Evolutionary conservation across 164 flowering plant genomes (phyloP).

Genomic region (Magnolia kwangsiensis): DNA sequence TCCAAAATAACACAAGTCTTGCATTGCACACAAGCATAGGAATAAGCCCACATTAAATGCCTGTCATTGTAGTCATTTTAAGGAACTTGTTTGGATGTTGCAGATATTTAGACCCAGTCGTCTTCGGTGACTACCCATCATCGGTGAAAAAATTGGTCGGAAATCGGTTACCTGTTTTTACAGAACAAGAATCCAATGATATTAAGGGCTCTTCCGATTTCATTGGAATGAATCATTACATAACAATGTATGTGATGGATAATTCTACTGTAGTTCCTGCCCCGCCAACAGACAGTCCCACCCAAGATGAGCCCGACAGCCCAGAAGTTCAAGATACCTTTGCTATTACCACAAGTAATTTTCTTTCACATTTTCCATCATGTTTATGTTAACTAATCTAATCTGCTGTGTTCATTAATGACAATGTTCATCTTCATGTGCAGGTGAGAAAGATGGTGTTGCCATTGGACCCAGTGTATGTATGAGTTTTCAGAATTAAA

Average conservation of each 20-base stretch:
- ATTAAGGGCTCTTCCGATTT: slow-evolving; percentile 29
- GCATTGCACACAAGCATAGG: not conserved
- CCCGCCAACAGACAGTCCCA: slow-evolving; percentile 3
- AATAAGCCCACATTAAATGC: too few species aligned
- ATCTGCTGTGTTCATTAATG: not conserved
- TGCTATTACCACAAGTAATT: slow-evolving; percentile 21
- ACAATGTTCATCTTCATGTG: not conserved
- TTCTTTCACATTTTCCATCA: not conserved
- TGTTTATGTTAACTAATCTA: not conserved
- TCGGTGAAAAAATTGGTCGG: slow-evolving; percentile 21
- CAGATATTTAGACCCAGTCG: slow-evolving; percentile 25
- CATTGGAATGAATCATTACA: slow-evolving; percentile 27
- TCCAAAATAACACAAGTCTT: not conserved
- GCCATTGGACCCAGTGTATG: slow-evolving; percentile 28
- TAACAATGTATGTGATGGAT: slow-evolving; percentile 23
- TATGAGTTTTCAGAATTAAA: not conserved
- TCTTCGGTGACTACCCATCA: slow-evolving; percentile 26
- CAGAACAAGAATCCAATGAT: slow-evolving; percentile 18
- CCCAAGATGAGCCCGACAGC: slow-evolving; percentile 11
- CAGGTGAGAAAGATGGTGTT: slow-evolving; percentile 22
- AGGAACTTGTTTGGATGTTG: not conserved
- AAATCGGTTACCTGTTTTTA: slow-evolving; percentile 22
- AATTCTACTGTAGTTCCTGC: slow-evolving; percentile 17
- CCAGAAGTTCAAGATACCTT: slow-evolving; percentile 24
- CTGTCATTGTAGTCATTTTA: not conserved